A percentile compares a stretch with the other conserved stretches of the same genome.
Conservation (phyloP, 495 filamentous ascomycete genomes). For the Neurospora sublineolata region DNA sequence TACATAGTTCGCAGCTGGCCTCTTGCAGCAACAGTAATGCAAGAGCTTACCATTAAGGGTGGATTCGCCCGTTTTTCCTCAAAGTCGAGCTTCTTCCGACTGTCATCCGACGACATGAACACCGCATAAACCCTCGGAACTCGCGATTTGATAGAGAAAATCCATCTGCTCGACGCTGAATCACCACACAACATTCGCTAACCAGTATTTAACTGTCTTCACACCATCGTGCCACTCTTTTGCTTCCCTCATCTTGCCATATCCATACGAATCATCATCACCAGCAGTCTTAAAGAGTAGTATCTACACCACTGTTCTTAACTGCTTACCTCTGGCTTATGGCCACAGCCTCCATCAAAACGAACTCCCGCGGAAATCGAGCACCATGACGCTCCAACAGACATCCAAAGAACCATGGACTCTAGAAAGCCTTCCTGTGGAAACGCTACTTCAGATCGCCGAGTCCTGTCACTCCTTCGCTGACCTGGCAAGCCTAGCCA, state of each 20-base stretch:
- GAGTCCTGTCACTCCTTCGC: not conserved
- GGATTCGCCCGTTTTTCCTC: not conserved
- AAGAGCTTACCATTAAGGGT: not conserved
- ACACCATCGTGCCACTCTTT: not conserved
- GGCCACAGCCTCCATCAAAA: not conserved
- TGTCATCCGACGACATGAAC: not conserved
- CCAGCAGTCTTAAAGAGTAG: not conserved
- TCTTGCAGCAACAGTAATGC: not conserved
- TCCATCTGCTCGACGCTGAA: not conserved
- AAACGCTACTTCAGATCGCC: slow-evolving; percentile 5
- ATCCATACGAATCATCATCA: not conserved
- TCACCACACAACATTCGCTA: not conserved
- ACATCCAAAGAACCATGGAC: not conserved
- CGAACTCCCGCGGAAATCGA: not conserved
- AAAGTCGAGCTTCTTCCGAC: not conserved
- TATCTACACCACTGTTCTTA: not conserved
- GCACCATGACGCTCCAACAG: not conserved
- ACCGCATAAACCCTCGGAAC: not conserved
- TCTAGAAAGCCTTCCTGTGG: slow-evolving; percentile 1
- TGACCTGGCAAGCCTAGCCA: slow-evolving; percentile 1
- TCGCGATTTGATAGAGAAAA: not conserved
- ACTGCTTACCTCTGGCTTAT: not conserved
- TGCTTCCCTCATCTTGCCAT: not conserved
- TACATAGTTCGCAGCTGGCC: not conserved
- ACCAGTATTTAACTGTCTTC: not conserved